phyloP scores from a whole-genome alignment of 177 flowering plant genomes.

The Vitis hybrid region DNA sequence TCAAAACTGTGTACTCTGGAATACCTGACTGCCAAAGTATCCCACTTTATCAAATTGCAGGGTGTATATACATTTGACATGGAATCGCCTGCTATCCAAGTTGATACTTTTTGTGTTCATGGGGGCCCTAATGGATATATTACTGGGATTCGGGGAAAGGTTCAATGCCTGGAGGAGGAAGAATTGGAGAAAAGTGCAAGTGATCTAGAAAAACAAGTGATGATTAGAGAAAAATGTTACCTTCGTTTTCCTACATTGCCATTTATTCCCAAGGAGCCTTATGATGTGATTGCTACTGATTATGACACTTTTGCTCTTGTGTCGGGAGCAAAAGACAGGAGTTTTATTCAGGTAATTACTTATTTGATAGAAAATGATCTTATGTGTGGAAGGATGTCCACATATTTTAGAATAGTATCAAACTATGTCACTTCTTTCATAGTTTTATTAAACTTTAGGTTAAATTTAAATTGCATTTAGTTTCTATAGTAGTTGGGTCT shows the following conservation, averaged over 20 bases:
- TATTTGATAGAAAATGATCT: background rate
- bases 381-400: no score
- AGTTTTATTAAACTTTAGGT: no score
- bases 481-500: no score
- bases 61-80: constrained; percentile 75
- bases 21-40: background rate
- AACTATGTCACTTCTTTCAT: no score
- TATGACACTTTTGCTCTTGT: constrained; percentile 84
- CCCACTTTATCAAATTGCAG: constrained; percentile 35
- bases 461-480: no score
- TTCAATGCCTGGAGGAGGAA: constrained; percentile 79
- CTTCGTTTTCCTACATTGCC: constrained; percentile 94
- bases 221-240: constrained; percentile 85
- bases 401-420: no score
- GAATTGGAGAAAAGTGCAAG: constrained; percentile 57
- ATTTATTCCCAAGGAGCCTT: constrained; percentile 87
- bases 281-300: constrained; percentile 93
- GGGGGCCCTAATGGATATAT: constrained; percentile 94
- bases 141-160: constrained; percentile 88
- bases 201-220: constrained; percentile 68
- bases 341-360: constrained; percentile 73
- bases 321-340: constrained; percentile 84
- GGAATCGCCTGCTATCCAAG: constrained; percentile 63
- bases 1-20: background rate
- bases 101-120: constrained; percentile 91